phyloP scores from a whole-genome alignment of 208 protist genomes.

The Trypanosoma vivax region DNA sequence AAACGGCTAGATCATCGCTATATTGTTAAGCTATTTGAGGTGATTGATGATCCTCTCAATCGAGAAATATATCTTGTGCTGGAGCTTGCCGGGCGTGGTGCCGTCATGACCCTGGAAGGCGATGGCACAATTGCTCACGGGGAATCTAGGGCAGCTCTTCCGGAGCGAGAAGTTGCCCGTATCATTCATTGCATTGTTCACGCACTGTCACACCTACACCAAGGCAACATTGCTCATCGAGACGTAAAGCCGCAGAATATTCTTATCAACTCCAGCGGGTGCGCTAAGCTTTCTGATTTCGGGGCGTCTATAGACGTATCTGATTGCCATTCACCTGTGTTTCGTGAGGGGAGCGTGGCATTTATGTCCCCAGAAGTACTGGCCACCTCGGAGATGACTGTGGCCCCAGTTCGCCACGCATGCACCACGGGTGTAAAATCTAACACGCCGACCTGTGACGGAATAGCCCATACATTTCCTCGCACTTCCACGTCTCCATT shows the following conservation, averaged over 20 bases:
- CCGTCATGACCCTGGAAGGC: constrained; percentile 36
- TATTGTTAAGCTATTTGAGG: constrained; percentile 87
- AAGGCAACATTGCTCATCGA: constrained; percentile 54
- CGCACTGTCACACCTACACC: constrained; percentile 43
- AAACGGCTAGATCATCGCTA: constrained; percentile 90
- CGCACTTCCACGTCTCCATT: too few relatives aligned
- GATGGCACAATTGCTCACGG: constrained; percentile 36
- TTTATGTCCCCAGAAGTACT: constrained; percentile 75
- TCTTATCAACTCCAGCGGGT: constrained; percentile 39
- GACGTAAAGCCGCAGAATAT: constrained; percentile 80
- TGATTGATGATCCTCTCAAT: constrained; percentile 85
- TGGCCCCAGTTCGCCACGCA: constrained; percentile 1
- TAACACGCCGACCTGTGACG: too few relatives aligned
- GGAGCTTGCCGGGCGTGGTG: constrained; percentile 68
- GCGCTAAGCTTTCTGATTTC: constrained; percentile 74
- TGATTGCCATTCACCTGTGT: constrained; percentile 21
- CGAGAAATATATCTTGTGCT: constrained; percentile 84
- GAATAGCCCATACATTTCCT: too few relatives aligned
- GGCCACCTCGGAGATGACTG: constrained; percentile 22
- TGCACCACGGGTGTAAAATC: neutral
- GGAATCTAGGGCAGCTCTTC: constrained; percentile 20
- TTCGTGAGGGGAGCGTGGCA: constrained; percentile 52
- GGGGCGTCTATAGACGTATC: constrained; percentile 47
- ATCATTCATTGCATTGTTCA: constrained; percentile 30
- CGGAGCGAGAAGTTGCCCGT: constrained; percentile 23